phyloP scores from a whole-genome alignment of 2,329 filamentous ascomycete species.

The Parascedosporium putredinis region DNA sequence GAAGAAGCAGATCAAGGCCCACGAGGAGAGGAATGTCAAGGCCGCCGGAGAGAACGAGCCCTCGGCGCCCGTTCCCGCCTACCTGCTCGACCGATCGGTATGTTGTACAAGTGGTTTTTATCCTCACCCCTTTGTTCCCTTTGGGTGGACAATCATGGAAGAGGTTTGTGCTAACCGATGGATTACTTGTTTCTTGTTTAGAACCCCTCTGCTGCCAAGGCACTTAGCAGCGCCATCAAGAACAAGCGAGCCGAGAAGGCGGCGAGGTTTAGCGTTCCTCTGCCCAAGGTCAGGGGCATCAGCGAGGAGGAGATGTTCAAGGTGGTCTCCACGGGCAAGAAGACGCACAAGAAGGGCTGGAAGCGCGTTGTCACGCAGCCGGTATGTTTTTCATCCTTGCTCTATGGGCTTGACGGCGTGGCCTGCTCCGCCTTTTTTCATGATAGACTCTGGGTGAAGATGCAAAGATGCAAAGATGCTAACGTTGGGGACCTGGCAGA shows the following conservation, averaged over 20 bases:
- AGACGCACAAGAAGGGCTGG: conserved; percentile 76
- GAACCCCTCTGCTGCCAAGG: conserved; percentile 50
- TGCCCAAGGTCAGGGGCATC: conserved; percentile 91
- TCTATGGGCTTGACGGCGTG: no score
- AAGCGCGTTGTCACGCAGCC: conserved; percentile 56
- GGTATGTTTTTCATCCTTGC: conserved; percentile 16
- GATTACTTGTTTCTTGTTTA: no score
- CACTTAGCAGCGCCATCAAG: conserved; percentile 79
- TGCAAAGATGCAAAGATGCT: no score
- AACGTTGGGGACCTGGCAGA: conserved; percentile 32
- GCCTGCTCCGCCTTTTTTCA: no score
- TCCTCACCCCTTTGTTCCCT: no score
- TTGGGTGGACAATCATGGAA: neutral
- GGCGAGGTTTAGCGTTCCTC: conserved; percentile 80
- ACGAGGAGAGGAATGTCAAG: conserved; percentile 95
- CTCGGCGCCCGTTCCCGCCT: conserved; percentile 75
- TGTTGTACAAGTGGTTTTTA: no score
- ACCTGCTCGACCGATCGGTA: conserved; percentile 71
- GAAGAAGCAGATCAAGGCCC: conserved; percentile 85
- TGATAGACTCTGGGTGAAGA: no score
- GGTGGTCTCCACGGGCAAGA: conserved; percentile 92
- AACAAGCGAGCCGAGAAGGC: conserved; percentile 91
- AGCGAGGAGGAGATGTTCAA: conserved; percentile 97
- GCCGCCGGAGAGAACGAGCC: conserved; percentile 70
- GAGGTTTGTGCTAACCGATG: neutral